A percentile compares a stretch with the other conserved stretches of the same genome.
These are phyloP conservation scores for Thalia dealbata DNA, from an alignment of 176 grass and related monocot species.

Conservation along the genomic window DNA sequence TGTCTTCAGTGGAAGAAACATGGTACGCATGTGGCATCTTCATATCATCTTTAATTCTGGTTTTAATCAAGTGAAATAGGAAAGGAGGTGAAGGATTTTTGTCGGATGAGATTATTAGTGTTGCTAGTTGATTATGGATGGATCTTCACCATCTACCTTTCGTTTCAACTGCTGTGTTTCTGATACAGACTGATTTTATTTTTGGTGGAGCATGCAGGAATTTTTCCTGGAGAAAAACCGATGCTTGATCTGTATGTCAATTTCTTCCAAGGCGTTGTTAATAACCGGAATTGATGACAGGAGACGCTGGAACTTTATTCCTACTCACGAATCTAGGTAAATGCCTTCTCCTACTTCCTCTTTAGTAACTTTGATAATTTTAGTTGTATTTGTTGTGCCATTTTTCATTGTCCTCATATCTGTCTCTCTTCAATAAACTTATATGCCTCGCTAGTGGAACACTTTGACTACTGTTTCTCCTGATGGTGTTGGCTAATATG, in stretches of 20 bases:
- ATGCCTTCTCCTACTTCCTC: neutral
- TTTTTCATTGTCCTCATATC: neutral
- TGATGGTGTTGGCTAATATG: no score
- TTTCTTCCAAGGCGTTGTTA: slow-evolving; percentile 76
- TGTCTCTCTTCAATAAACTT: neutral
- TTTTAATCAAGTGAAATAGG: neutral
- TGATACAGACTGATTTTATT: neutral
- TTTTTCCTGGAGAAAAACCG: slow-evolving; percentile 86
- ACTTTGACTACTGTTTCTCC: no score
- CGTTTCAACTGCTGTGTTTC: neutral
- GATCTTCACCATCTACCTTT: neutral
- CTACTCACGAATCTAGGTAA: slow-evolving; percentile 83
- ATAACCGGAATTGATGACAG: slow-evolving; percentile 93
- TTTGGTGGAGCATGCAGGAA: slow-evolving; percentile 36
- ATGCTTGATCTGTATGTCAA: slow-evolving; percentile 58
- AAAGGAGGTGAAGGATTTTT: neutral
- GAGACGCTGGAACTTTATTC: slow-evolving; percentile 95
- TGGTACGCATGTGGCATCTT: no score
- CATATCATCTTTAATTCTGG: no score
- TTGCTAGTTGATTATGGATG: no score
- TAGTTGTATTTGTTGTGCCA: neutral
- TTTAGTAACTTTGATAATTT: neutral
- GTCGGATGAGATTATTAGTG: neutral
- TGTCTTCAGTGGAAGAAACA: slow-evolving; percentile 54
- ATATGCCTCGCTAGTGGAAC: neutral